Evolutionary conservation across 1,284 basidiomycete species (phyloP), one percentile per base, ranked within the genome.

Genomic region (Meripilus lineatus): DNA sequence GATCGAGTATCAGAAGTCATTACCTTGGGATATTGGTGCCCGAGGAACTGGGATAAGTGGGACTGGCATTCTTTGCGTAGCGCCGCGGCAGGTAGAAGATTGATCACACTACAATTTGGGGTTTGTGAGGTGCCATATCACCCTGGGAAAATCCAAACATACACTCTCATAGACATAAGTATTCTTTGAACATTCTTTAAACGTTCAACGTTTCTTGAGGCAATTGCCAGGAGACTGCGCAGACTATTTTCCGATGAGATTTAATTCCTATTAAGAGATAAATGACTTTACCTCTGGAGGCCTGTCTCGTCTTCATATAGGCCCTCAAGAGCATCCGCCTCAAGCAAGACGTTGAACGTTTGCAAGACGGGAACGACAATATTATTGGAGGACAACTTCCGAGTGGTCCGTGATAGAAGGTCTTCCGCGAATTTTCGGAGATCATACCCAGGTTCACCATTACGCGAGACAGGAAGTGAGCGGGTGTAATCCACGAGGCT

Each of bases 101-200:
- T 77, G 34, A 81, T 71, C 22, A 79, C 69, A 42, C 88, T 90
- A 50, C 25, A 47, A 42, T 47, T 46, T 35, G 40, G 38, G 17
- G 42, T 25, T 4, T 7, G 6, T 25, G 15, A 32, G 38, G 33
- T 18, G 38, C 5, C 14, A 32, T 10, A 40, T 13, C 13, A 30
- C 47, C 50, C 48, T 7, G n/a, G 15, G 36, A 23, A 57, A 47
- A 23, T 43, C 38, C 40, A 41, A 45, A 60, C 75, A 53, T 54
- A 93, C 92, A 88, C 77, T 65, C 82, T 87, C 85, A 92, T 88
- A 1, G 81, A 79, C 48, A 83, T 79, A 5, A 74, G 71, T 28
- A 94, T 79, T 42, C 93, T 68, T 52, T 87, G 84, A 13, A 89
- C 69, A 50, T 78, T 93, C 66, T 91, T 94, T 40, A 93, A 65